phyloP scores from a whole-genome alignment of 192 early-diverging fungal genomes.

The Rhizophagus sp. region DNA sequence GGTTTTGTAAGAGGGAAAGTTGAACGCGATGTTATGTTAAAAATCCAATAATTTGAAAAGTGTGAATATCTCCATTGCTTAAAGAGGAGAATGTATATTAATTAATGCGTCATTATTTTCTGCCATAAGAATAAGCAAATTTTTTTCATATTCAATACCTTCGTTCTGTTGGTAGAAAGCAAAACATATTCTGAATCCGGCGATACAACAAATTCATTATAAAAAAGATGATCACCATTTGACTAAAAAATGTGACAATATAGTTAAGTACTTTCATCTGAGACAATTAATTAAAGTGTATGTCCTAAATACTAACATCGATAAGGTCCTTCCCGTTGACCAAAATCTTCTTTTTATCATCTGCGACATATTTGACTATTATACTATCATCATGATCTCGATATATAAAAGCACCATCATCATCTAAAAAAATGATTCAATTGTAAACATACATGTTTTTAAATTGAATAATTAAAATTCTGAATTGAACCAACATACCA shows the following conservation, averaged over 20 bases:
- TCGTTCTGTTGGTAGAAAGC: conserved; percentile 62
- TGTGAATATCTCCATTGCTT: conserved; percentile 86
- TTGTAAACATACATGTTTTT: background rate
- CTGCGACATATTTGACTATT: conserved; percentile 14
- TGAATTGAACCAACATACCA: background rate
- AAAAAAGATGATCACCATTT: background rate
- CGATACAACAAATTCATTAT: conserved; percentile 65
- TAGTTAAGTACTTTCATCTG: conserved; percentile 3
- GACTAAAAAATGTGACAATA: background rate
- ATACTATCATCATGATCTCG: conserved; percentile 14
- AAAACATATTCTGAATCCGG: conserved; percentile 79
- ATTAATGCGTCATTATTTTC: background rate
- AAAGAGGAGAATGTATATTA: background rate
- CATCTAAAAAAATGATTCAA: background rate
- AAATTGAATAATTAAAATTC: too few relatives aligned
- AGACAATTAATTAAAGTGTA: background rate
- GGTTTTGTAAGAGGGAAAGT: conserved; percentile 60
- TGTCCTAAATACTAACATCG: background rate
- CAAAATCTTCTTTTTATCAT: conserved; percentile 15
- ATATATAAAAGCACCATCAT: conserved; percentile 22
- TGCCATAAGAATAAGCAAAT: background rate
- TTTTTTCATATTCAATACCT: conserved; percentile 38
- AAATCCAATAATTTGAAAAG: conserved; percentile 79
- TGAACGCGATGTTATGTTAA: conserved; percentile 59
- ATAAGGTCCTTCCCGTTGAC: conserved; percentile 21